phyloP scores from a whole-genome alignment of 1,284 basidiomycete genomes.

The Fomes fomentarius region DNA sequence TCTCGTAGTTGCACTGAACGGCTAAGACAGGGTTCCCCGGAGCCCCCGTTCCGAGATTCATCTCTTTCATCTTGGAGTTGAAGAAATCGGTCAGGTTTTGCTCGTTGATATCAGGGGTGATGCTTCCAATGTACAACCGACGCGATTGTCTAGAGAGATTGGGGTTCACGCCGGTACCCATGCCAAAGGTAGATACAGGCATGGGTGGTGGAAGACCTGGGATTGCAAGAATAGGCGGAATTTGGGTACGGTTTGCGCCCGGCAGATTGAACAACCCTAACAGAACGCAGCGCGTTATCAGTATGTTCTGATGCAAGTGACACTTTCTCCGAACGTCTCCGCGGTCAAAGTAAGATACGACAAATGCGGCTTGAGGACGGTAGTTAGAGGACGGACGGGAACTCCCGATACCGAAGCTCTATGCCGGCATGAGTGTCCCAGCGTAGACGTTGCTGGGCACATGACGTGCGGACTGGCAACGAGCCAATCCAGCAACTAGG shows the following conservation, averaged over 20 bases:
- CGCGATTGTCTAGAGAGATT: conserved; percentile 91
- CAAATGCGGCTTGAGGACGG: not conserved
- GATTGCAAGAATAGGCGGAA: conserved; percentile 79
- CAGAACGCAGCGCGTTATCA: conserved; percentile 12
- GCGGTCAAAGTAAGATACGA: not conserved
- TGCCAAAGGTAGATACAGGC: conserved; percentile 80
- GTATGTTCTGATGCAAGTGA: not conserved
- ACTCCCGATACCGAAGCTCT: not conserved
- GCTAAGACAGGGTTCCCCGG: conserved; percentile 89
- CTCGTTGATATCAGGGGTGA: conserved; percentile 91
- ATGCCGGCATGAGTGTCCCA: conserved; percentile 2
- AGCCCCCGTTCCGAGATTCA: conserved; percentile 81
- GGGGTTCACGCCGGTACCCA: conserved; percentile 82
- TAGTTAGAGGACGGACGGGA: not conserved
- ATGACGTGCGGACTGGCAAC: not conserved
- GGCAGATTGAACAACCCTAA: conserved; percentile 90
- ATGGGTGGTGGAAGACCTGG: conserved; percentile 81
- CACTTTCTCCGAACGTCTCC: conserved; percentile 2
- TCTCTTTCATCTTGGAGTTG: conserved; percentile 94
- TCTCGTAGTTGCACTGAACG: conserved; percentile 96
- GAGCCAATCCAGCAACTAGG: not conserved
- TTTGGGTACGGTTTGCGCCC: conserved; percentile 87
- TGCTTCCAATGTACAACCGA: conserved; percentile 94
- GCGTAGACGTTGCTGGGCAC: not conserved
- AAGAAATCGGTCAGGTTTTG: conserved; percentile 90